Base-by-base conservation (phyloP, 2,329 filamentous ascomycete genomes). In the Myrmaecium sp. region DNA sequence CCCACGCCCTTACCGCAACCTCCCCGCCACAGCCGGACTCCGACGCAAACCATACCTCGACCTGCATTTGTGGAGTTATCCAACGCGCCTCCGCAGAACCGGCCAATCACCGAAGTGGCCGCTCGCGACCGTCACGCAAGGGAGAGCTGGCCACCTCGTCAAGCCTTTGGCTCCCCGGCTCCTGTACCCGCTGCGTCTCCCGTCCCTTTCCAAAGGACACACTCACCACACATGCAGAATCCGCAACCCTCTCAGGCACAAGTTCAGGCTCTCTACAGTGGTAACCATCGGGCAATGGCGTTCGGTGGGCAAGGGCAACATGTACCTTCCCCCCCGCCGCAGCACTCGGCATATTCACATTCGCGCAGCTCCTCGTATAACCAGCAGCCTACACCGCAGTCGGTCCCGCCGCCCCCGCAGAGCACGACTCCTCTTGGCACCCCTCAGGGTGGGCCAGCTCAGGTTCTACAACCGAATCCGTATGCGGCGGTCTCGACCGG, bases 381-480 rank as follows among this genome's bases (percentile, higher is more conserved):
- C n/a, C n/a, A n/a, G n/a, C n/a, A n/a, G n/a, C n/a, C n/a, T n/a
- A 11, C 18, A 20, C 8, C 18, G 8, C 18, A 12, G 45, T 37
- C 17, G 45, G 50, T 34, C 44, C 46, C 6, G 33, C 47, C 5
- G 37, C 49, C 8, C 44, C 51, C 17, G 28, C 42, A 21, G 45
- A 47, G 29, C 46, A 50, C 26, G 50, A 47, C 21, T 31, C 32
- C 9, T 33, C 36, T 13, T 40, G 44, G 11, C 43, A 49, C 23
- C 44, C 46, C 17, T 43, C 47, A 8, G 47, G 47, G 9, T 13
- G 34, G 35, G 10, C 33, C 38, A 14, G 36, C 37, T 12, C 44
- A 47, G 28, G 45, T 49, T 6, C 30, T 51, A 13, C 45, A 50
- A 23, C 45, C 48, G 11, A 51, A 51, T 29, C 48, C 48, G 6